These are phyloP conservation scores for Cordyceps cateniannulata DNA, from an alignment of 2,329 filamentous ascomycete genomes.

Conservation along the genomic window DNA sequence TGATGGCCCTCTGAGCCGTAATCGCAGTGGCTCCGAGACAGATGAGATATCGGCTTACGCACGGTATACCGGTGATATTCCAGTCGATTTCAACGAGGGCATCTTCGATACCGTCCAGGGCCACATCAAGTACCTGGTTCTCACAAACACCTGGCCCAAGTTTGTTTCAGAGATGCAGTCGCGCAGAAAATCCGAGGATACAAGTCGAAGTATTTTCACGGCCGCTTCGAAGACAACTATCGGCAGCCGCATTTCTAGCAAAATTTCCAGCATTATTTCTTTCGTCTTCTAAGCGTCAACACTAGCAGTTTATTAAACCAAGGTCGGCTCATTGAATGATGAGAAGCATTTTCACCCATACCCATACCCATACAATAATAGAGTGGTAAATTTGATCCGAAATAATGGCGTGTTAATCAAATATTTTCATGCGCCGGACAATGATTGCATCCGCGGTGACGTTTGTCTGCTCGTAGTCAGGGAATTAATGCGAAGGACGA, in stretches of 20 bases:
- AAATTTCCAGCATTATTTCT: conserved; percentile 2
- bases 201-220: conserved; percentile 6
- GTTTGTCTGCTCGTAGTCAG: neutral
- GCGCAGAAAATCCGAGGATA: conserved; percentile 9
- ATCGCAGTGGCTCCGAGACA: conserved; percentile 1
- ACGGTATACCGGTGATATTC: conserved; percentile 7
- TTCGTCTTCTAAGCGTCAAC: conserved; percentile 5
- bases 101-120: conserved; percentile 17
- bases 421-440: neutral
- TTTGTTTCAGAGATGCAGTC: conserved; percentile 18
- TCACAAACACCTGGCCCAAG: conserved; percentile 26
- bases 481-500: no score
- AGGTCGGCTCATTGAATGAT: neutral
- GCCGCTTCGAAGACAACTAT: conserved; percentile 8
- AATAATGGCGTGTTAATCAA: neutral
- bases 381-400: neutral
- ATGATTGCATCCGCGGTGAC: neutral
- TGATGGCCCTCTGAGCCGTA: neutral
- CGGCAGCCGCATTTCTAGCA: conserved; percentile 8
- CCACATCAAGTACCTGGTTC: conserved; percentile 22
- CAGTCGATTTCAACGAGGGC: neutral
- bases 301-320: neutral
- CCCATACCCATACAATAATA: neutral
- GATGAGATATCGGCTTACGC: neutral
- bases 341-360: neutral